These are phyloP conservation scores for Canna indica DNA, from an alignment of 176 grass and related monocot species.

Conservation along the genomic window DNA sequence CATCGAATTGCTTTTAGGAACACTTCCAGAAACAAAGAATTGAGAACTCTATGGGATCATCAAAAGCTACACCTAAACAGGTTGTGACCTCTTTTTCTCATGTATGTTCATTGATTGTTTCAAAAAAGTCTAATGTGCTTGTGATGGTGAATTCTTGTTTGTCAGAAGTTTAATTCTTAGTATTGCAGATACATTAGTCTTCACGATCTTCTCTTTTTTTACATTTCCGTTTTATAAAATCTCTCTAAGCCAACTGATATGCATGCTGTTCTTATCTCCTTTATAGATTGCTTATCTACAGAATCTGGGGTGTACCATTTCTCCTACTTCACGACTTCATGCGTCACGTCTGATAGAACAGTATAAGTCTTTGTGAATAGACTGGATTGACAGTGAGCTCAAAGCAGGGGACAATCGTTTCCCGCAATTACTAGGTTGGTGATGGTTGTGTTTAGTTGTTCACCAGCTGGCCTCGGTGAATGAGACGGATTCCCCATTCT, in stretches of 20 bases:
- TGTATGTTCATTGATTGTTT: not conserved
- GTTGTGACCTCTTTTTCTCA: conserved; percentile 25
- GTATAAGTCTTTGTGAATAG: conserved; percentile 72
- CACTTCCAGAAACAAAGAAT: conserved; percentile 98
- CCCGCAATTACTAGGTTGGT: too few species aligned
- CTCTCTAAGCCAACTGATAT: not conserved
- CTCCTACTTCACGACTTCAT: conserved; percentile 65
- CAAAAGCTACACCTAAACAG: conserved; percentile 82
- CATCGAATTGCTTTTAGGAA: conserved; percentile 51
- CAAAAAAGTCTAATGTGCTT: not conserved
- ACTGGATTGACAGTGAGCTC: not conserved
- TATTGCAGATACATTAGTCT: not conserved
- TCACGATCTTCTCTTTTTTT: not conserved
- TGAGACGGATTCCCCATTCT: too few species aligned
- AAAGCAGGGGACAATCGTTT: too few species aligned
- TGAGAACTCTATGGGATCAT: conserved; percentile 88
- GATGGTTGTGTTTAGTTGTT: too few species aligned
- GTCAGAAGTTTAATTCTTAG: not conserved
- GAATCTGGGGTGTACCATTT: conserved; percentile 74
- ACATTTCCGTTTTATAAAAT: not conserved
- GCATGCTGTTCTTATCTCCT: not conserved
- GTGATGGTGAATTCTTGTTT: not conserved
- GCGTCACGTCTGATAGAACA: conserved; percentile 87
- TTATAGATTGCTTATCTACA: conserved; percentile 80
- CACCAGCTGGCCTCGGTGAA: too few species aligned